Evolutionary conservation across 2,329 filamentous ascomycete species (phyloP).

Genomic region (Coniochaeta ligniaria): DNA sequence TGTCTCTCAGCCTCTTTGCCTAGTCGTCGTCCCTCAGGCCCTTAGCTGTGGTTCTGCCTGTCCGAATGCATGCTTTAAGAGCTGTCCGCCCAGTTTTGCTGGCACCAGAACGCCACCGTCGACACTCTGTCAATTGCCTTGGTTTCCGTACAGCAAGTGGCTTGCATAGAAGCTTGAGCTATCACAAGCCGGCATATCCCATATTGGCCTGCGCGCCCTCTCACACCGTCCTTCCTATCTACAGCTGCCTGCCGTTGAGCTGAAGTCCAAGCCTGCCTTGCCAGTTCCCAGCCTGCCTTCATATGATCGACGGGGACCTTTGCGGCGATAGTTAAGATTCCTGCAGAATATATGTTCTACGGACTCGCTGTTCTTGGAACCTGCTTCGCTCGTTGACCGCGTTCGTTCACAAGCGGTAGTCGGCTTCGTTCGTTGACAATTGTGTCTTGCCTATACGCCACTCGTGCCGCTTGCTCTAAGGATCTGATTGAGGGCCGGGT

Average conservation of each 20-base stretch:
- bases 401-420: background rate
- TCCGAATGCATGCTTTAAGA: background rate
- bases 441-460: background rate
- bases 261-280: background rate
- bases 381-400: background rate
- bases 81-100: background rate
- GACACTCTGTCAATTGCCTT: background rate
- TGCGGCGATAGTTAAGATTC: background rate
- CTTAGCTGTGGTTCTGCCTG: background rate
- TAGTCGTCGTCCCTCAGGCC: background rate
- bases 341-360: background rate
- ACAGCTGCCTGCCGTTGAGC: background rate
- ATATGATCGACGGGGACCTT: background rate
- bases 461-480: background rate
- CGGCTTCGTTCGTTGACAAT: background rate
- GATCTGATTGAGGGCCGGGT: background rate
- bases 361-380: background rate
- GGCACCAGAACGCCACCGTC: background rate
- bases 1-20: constrained; percentile 1
- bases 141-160: background rate
- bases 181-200: background rate
- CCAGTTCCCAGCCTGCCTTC: background rate
- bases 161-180: background rate
- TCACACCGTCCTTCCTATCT: background rate
- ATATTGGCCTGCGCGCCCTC: background rate